These are phyloP conservation scores for Neurospora sp. DNA, from an alignment of 495 filamentous ascomycete genomes.

Conservation along the genomic window DNA sequence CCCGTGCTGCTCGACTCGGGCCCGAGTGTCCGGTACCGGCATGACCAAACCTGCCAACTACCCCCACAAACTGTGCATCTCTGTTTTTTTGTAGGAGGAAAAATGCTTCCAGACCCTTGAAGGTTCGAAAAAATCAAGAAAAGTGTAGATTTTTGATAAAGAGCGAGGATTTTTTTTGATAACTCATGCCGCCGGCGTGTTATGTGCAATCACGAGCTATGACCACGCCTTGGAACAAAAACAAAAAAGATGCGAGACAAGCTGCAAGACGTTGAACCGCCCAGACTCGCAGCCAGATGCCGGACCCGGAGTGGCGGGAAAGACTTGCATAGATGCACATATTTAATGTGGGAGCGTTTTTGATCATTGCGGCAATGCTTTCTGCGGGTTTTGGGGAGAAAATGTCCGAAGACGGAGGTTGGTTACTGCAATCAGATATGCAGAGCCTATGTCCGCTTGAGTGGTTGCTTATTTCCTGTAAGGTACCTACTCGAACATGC, in stretches of 20 bases:
- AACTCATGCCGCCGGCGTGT: neutral
- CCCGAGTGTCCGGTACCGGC: neutral
- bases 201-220: neutral
- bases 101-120: neutral
- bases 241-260: neutral
- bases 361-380: neutral
- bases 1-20: neutral
- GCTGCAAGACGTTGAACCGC: neutral
- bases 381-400: neutral
- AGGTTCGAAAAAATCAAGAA: neutral
- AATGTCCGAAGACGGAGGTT: too few species aligned
- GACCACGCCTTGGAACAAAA: neutral
- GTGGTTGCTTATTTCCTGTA: neutral
- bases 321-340: neutral
- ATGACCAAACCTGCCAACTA: neutral
- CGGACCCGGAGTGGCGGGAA: neutral
- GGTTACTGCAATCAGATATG: too few species aligned
- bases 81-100: neutral
- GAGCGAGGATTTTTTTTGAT: neutral
- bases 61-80: neutral
- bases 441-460: neutral
- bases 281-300: neutral
- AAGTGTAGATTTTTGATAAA: neutral
- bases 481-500: neutral
- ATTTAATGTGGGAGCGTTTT: neutral